Evolutionary conservation across 2,329 filamentous ascomycete genomes (phyloP), one percentile per base, ranked within the genome.

Genomic region (Salinomyces thailandicus): DNA sequence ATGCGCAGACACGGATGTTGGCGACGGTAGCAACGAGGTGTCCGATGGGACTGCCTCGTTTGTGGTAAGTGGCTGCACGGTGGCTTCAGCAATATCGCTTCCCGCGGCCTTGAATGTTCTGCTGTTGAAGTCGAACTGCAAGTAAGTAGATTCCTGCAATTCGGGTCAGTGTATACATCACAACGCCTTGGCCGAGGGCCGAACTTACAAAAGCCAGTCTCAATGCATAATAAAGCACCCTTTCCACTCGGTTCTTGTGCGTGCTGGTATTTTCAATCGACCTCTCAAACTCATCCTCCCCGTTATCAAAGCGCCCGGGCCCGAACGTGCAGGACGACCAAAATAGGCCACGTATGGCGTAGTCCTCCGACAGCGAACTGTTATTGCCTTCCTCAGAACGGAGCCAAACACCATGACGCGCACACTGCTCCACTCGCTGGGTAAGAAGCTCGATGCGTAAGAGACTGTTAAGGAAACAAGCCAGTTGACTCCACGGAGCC

Each of bases 321-420:
- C 77, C 76, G 35, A 72, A 76, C 35, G 77, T 77, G 8, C 63
- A 61, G 1, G 73, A 64, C 0, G 69, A 62, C 62, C 74, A 82
- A 1, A 75, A 53, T 1, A 81, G 59, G 0, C 80, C 79, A 1
- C 76, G 66, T 37, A 82, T 66, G 0, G 71, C 67, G 43, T 73
- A 82, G 42, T 85, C 81, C 31, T 85, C 81, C 0, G 79, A 77
- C 13, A 44, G 18, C 0, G 79, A 78, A 1, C 26, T 12, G 17
- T 59, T 18, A 12, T 33, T 27, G 58, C 13, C 63, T 62, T 2
- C 63, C 64, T 1, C 62, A 52, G 53, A 18, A 51, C 60, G 18
- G 62, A 53, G 43, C 58, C 35, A 73, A 60, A 13, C 62, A 39
- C 14, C 52, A 36, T 32, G 47, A 12, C 35, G 37, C 13, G 43